phyloP scores from a whole-genome alignment of 805 yeast species.

The Yarrowia yakushimensis region DNA sequence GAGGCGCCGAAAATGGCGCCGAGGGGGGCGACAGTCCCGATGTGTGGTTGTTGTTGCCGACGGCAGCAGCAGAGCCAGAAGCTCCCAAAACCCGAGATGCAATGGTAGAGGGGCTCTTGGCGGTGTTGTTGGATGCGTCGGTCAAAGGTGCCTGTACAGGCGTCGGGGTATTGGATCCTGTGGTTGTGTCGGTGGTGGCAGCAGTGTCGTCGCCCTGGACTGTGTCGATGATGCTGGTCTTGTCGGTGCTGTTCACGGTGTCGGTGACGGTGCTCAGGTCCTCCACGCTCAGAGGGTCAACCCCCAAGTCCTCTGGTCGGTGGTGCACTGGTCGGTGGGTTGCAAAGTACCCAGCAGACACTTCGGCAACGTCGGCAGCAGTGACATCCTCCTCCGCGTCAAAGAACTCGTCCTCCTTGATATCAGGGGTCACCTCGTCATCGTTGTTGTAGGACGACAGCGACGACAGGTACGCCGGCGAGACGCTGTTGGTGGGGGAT shows the following conservation, averaged over 20 bases:
- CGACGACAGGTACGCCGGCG: conserved; percentile 9
- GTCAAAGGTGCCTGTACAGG: background rate
- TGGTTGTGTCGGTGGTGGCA: background rate
- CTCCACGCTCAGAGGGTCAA: conserved; percentile 1
- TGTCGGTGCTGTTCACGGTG: conserved; percentile 1
- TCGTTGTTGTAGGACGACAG: conserved; percentile 13
- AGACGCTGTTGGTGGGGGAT: conserved; percentile 7
- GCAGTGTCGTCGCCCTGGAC: background rate
- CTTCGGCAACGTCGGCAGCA: background rate
- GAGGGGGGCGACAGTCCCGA: background rate
- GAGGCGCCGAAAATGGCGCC: background rate
- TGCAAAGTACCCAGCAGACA: background rate
- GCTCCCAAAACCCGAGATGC: conserved; percentile 6
- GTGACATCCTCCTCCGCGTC: conserved; percentile 4
- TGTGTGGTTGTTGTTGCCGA: background rate
- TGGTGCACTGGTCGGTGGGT: background rate
- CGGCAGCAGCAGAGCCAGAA: background rate
- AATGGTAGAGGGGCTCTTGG: background rate
- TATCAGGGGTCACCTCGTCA: background rate
- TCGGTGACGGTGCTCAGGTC: conserved; percentile 6
- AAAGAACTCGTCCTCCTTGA: conserved; percentile 8
- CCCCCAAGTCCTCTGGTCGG: background rate
- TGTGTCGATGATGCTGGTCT: background rate
- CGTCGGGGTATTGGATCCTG: background rate
- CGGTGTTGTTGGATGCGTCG: background rate